These are phyloP conservation scores for Herpotrichia juniperi DNA, from an alignment of 2,329 filamentous ascomycete species.

Conservation along the genomic window DNA sequence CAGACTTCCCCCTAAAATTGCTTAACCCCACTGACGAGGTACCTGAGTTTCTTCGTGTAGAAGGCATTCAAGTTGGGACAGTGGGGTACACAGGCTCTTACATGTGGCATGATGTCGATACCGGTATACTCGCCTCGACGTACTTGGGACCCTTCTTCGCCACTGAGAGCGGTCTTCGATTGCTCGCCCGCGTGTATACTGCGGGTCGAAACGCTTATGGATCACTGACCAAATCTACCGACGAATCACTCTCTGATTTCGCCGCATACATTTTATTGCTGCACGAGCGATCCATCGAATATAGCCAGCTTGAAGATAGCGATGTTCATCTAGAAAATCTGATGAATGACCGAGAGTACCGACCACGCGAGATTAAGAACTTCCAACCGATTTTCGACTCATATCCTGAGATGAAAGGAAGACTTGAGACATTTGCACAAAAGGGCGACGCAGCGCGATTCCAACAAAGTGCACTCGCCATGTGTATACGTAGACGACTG, in stretches of 20 bases:
- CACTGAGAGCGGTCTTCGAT: slow-evolving; percentile 4
- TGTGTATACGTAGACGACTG: slow-evolving; percentile 5
- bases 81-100: slow-evolving; percentile 4
- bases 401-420: slow-evolving; percentile 3
- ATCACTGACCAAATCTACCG: slow-evolving; percentile 1
- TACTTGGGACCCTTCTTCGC: slow-evolving; percentile 7
- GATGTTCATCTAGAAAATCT: not conserved
- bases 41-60: slow-evolving; percentile 2
- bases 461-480: not conserved
- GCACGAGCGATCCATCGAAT: not conserved
- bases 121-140: not conserved
- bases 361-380: not conserved
- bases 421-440: slow-evolving; percentile 1
- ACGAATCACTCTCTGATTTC: slow-evolving; percentile 3
- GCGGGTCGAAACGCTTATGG: slow-evolving; percentile 10
- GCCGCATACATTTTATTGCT: slow-evolving; percentile 6
- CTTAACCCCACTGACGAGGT: not conserved
- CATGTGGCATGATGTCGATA: slow-evolving; percentile 9
- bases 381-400: not conserved
- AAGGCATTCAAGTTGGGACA: slow-evolving; percentile 9
- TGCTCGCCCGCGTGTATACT: slow-evolving; percentile 6
- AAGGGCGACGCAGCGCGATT: slow-evolving; percentile 5
- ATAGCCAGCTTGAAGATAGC: not conserved
- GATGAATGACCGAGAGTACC: not conserved
- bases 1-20: slow-evolving; percentile 6